These are phyloP conservation scores for Pulveroboletus sp. DNA, from an alignment of 768 basidiomycete genomes.

Conservation along the genomic window DNA sequence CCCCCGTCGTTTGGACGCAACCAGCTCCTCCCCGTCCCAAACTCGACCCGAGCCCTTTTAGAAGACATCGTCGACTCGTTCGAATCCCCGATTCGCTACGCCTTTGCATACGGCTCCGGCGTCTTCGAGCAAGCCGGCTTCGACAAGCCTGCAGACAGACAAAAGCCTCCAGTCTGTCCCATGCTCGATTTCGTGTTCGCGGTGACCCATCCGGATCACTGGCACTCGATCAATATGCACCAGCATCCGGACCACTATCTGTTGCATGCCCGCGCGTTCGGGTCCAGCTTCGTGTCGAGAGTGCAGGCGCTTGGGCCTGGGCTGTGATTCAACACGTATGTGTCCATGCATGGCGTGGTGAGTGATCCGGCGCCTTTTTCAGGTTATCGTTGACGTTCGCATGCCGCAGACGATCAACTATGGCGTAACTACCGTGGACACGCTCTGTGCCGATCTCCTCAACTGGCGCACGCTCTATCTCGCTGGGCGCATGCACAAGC, in stretches of 20 bases:
- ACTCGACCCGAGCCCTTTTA: slow-evolving; percentile 73
- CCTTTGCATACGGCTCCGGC: slow-evolving; percentile 95
- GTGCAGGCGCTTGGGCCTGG: slow-evolving; percentile 78
- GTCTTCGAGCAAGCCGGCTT: slow-evolving; percentile 94
- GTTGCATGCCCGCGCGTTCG: slow-evolving; percentile 77
- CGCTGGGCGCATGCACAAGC: slow-evolving; percentile 96
- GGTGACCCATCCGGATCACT: slow-evolving; percentile 88
- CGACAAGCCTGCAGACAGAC: slow-evolving; percentile 23
- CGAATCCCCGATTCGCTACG: slow-evolving; percentile 90
- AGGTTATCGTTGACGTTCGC: background rate
- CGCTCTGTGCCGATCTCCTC: slow-evolving; percentile 82
- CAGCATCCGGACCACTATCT: slow-evolving; percentile 92
- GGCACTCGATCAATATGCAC: slow-evolving; percentile 93
- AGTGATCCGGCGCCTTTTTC: slow-evolving; percentile 32
- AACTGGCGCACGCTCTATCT: slow-evolving; percentile 94
- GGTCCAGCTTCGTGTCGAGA: slow-evolving; percentile 75
- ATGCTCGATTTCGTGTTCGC: slow-evolving; percentile 98
- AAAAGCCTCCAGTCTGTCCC: slow-evolving; percentile 45
- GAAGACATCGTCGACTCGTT: slow-evolving; percentile 78
- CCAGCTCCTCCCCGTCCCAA: slow-evolving; percentile 75
- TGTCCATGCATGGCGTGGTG: slow-evolving; percentile 80
- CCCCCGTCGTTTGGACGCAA: slow-evolving; percentile 76
- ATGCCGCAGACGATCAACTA: slow-evolving; percentile 82
- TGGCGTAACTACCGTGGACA: slow-evolving; percentile 89
- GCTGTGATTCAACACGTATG: slow-evolving; percentile 94